Percentiles rank a stretch among this genome's conserved stretches.
Evolutionary conservation across 805 yeast species (phyloP).

Genomic region (Torulaspora franciscae): DNA sequence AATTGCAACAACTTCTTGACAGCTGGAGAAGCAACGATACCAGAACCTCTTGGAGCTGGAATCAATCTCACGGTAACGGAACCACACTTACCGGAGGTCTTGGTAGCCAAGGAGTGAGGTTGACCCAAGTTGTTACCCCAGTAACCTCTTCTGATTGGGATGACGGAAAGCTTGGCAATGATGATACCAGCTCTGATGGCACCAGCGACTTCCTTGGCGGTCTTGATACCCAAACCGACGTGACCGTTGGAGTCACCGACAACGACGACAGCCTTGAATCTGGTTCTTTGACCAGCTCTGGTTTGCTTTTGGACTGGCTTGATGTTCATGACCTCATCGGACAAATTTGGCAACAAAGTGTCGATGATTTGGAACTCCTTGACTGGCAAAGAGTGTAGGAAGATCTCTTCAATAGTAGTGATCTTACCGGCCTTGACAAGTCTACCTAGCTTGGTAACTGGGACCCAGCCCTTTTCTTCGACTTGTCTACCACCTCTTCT

Average conservation of each 20-base stretch:
- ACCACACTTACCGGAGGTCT: constrained; percentile 99
- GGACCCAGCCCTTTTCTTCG: constrained; percentile 99
- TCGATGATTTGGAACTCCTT: constrained; percentile 99
- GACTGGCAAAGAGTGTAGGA: constrained; percentile 98
- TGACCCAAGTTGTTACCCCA: constrained; percentile 99
- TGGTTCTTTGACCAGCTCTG: constrained; percentile 99
- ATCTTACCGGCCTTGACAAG: constrained; percentile 98
- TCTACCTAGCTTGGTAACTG: constrained; percentile 99
- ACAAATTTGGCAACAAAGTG: constrained; percentile 88
- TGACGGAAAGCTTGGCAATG: constrained; percentile 97
- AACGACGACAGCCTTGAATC: constrained; percentile 99
- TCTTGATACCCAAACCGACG: constrained; percentile 99
- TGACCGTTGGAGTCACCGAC: constrained; percentile 99
- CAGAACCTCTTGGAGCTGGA: constrained; percentile 99
- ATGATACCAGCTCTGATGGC: constrained; percentile 99
- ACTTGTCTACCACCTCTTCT: constrained; percentile 77
- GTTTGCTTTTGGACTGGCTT: constrained; percentile 99
- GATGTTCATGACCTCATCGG: constrained; percentile 99
- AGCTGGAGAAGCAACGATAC: constrained; percentile 99
- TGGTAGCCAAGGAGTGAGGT: constrained; percentile 97
- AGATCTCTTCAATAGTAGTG: constrained; percentile 94
- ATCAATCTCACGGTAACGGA: constrained; percentile 97
- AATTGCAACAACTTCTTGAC: constrained; percentile 98
- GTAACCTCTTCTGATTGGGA: constrained; percentile 99
- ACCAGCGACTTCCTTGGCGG: constrained; percentile 99